Conservation (phyloP, 306 rosid species). For the Pyrus bretschneideri region DNA sequence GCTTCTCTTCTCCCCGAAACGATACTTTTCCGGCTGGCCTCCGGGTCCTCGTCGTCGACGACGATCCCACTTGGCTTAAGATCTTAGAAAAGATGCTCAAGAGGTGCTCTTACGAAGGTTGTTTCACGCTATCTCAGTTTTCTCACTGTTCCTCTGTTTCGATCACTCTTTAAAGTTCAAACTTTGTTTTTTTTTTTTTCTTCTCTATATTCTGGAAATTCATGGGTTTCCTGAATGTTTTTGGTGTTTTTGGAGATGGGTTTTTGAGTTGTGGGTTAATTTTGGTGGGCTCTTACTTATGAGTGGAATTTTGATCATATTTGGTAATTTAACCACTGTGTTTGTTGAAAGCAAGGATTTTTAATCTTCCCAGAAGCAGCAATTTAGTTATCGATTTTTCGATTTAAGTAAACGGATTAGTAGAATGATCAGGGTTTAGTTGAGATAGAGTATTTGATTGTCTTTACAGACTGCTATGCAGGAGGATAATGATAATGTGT, state of each 20-base stretch:
- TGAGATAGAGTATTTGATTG: not conserved
- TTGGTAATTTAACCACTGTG: not conserved
- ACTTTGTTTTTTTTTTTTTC: not conserved
- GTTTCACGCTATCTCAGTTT: not conserved
- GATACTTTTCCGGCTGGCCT: conserved; percentile 88
- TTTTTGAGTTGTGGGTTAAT: conserved; percentile 5
- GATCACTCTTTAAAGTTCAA: not conserved
- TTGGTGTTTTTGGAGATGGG: conserved; percentile 12
- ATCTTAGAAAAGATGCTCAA: conserved; percentile 98
- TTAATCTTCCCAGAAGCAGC: not conserved
- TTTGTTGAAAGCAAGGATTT: not conserved
- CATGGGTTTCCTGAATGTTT: not conserved
- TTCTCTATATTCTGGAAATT: not conserved
- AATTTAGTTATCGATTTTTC: not conserved
- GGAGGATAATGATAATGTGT: not conserved
- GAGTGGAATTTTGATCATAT: not conserved
- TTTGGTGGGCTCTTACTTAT: not conserved
- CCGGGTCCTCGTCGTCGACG: conserved; percentile 90
- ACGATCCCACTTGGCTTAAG: conserved; percentile 94
- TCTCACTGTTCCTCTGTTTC: not conserved
- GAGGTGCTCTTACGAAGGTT: conserved; percentile 86
- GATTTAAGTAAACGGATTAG: not conserved
- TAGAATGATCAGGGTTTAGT: not conserved
- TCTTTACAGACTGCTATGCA: not conserved
- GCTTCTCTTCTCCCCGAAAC: conserved; percentile 64